Base-by-base conservation (phyloP, 2,329 filamentous ascomycete genomes). In the Colletotrichum brevisporum region DNA sequence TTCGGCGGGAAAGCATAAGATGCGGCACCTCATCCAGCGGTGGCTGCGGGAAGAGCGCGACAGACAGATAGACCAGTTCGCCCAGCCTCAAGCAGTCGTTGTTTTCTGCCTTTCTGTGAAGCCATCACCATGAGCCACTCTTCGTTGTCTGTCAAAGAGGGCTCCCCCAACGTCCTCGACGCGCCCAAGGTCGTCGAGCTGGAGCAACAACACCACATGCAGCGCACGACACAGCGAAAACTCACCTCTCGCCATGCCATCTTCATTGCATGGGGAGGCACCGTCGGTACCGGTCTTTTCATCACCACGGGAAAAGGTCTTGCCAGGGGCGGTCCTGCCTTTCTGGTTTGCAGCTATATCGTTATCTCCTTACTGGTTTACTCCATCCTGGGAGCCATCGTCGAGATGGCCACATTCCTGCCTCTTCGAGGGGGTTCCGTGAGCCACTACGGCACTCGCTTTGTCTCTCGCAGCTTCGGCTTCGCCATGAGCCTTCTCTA, bases 401-500 rank as follows among this genome's bases (percentile, higher is more conserved):
- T 60, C 1, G 45, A 51, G 27, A 52, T 60, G 18, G 24, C 45
- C 15, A 60, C 88, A 0, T 90, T 53, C 27, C 48, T 67, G 16
- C 69, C 69, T 27, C 41, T 69, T 3, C 55, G 31, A 0, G 69
- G 69, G 1, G 60, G 61, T 41, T 50, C 57, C 5, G 57, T 52
- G 31, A 26, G 41, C 16, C 55, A 57, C 36, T 71, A 43, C 48
- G 77, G 78, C n/a, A 51, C 26, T 5, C 82, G 85, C 47, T 88
- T 85, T 66, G 83, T 88, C 16, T 85, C 88, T 72, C 84, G 86
- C 74, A 82, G 84, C 0, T 83, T 86, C 71, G 85, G 85, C 0
- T 88, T 88, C 68, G 84, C 84, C 5, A 75, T 88, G 51, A 87
- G 85, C 0, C 88, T 85, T 86, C 88, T 88, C 71, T 89, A 88